Evolutionary conservation across 768 basidiomycete genomes (phyloP).

Genomic region (Mycena haematopus): DNA sequence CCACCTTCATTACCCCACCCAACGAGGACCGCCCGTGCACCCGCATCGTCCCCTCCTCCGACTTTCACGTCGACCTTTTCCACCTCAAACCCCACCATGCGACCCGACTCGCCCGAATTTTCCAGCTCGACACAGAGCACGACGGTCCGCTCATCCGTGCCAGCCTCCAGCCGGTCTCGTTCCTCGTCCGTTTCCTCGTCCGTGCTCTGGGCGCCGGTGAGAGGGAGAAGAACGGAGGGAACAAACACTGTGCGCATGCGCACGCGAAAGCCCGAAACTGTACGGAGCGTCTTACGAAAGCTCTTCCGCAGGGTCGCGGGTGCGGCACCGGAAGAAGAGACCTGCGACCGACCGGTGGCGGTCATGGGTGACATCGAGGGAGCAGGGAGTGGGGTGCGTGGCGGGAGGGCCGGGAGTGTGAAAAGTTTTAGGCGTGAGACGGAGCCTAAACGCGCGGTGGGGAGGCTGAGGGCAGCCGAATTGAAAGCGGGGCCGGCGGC

Average conservation of each 20-base stretch:
- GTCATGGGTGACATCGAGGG: slow-evolving; percentile 60
- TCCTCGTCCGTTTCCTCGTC: slow-evolving; percentile 46
- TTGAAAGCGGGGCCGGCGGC: slow-evolving; percentile 53
- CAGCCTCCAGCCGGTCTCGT: slow-evolving; percentile 66
- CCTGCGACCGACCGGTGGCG: slow-evolving; percentile 40
- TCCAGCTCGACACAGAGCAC: slow-evolving; percentile 93
- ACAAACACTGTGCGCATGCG: slow-evolving; percentile 96
- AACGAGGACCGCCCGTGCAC: slow-evolving; percentile 55
- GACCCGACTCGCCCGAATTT: slow-evolving; percentile 72
- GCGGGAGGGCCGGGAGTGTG: slow-evolving; percentile 58
- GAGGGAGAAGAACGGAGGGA: slow-evolving; percentile 77
- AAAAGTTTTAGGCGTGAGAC: slow-evolving; percentile 72
- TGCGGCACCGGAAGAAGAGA: slow-evolving; percentile 36
- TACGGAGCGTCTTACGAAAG: slow-evolving; percentile 78
- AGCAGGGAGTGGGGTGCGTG: slow-evolving; percentile 44
- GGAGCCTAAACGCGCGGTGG: slow-evolving; percentile 74
- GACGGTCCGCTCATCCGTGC: slow-evolving; percentile 81
- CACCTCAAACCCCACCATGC: slow-evolving; percentile 72
- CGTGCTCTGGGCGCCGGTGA: slow-evolving; percentile 37
- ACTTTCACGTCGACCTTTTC: slow-evolving; percentile 79
- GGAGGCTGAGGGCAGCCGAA: slow-evolving; percentile 50
- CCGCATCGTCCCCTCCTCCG: slow-evolving; percentile 56
- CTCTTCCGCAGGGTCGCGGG: slow-evolving; percentile 84
- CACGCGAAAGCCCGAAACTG: slow-evolving; percentile 84
- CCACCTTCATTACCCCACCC: slow-evolving; percentile 66